phyloP scores from a whole-genome alignment of 805 yeast species.

The Monosporozyma solicola region DNA sequence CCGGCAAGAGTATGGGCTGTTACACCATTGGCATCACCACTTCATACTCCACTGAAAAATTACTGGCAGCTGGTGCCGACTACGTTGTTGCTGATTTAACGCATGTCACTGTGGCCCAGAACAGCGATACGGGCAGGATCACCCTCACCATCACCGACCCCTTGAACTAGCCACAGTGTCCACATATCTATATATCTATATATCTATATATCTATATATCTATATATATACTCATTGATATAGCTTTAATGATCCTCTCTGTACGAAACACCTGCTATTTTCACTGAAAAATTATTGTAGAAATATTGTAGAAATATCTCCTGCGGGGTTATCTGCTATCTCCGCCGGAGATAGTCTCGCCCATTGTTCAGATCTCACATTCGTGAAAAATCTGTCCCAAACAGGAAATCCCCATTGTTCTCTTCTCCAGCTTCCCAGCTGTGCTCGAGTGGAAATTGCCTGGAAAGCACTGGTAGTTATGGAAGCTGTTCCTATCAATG shows the following conservation, averaged over 20 bases:
- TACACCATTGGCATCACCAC: constrained; percentile 68
- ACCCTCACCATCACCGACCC: constrained; percentile 6
- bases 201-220: background rate
- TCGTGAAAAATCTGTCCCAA: background rate
- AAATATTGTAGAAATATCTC: too few relatives aligned
- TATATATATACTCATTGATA: too few relatives aligned
- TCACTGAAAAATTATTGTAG: too few relatives aligned
- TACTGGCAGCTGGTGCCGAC: constrained; percentile 66
- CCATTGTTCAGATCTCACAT: background rate
- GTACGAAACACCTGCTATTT: too few relatives aligned
- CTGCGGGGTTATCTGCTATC: background rate
- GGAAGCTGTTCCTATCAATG: too few relatives aligned
- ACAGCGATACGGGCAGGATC: constrained; percentile 4
- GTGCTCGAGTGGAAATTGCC: background rate
- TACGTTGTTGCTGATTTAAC: constrained; percentile 63
- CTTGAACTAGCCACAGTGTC: background rate
- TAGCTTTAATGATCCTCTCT: background rate
- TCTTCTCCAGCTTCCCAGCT: background rate
- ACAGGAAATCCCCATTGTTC: background rate
- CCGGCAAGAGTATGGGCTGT: constrained; percentile 74
- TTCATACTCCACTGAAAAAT: constrained; percentile 53
- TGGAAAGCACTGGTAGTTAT: background rate
- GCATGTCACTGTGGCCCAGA: constrained; percentile 12
- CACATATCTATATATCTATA: too few relatives aligned
- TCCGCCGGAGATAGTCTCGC: background rate